Conservation (phyloP, 768 basidiomycete species). For the Aureoboletus auriporus region DNA sequence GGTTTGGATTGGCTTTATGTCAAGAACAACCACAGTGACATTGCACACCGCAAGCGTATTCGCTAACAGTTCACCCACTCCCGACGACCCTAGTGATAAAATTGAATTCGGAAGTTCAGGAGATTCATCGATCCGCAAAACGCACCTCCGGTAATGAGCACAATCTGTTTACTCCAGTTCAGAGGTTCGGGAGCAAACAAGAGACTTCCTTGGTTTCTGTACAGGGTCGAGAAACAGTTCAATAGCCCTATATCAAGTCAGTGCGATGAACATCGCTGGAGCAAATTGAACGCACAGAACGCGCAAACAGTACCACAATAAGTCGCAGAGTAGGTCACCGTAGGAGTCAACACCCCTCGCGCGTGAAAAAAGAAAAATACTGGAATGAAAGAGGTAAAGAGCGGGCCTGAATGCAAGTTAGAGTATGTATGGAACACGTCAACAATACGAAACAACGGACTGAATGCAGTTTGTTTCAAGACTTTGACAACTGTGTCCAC, state of each 20-base stretch:
- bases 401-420: slow-evolving; percentile 54
- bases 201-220: slow-evolving; percentile 69
- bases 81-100: slow-evolving; percentile 66
- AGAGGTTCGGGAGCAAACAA: slow-evolving; percentile 57
- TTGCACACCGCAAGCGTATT: slow-evolving; percentile 82
- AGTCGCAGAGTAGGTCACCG: slow-evolving; percentile 45
- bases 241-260: slow-evolving; percentile 48
- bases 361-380: slow-evolving; percentile 76
- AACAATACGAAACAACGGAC: slow-evolving; percentile 39
- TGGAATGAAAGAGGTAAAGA: slow-evolving; percentile 79
- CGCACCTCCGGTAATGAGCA: slow-evolving; percentile 88
- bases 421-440: not conserved
- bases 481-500: slow-evolving; percentile 79
- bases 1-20: slow-evolving; percentile 71
- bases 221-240: slow-evolving; percentile 67
- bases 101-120: not conserved
- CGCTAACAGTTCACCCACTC: slow-evolving; percentile 84
- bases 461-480: slow-evolving; percentile 72
- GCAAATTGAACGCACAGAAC: slow-evolving; percentile 55
- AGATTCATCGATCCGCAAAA: not conserved
- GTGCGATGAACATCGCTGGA: not conserved
- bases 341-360: slow-evolving; percentile 44
- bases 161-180: slow-evolving; percentile 87
- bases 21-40: slow-evolving; percentile 82
- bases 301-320: slow-evolving; percentile 59